Conservation (phyloP, 805 yeast species). For the Yarrowia deformans region DNA sequence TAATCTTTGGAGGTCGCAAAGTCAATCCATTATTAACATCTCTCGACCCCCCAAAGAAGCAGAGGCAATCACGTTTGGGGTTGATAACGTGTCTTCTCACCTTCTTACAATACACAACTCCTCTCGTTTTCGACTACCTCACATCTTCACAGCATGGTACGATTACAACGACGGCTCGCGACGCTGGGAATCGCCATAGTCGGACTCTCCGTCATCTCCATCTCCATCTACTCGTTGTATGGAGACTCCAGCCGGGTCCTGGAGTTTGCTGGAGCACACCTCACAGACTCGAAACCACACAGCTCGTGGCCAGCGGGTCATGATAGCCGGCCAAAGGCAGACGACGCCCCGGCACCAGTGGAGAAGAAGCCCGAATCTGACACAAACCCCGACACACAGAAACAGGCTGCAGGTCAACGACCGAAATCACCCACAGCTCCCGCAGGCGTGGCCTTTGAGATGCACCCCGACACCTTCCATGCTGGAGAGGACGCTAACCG, state of each 20-base stretch:
- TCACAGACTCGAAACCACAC: not conserved
- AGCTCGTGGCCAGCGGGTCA: not conserved
- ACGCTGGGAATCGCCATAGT: constrained; percentile 25
- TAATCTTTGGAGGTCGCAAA: not conserved
- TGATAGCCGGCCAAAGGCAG: not conserved
- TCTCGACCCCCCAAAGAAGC: constrained; percentile 1
- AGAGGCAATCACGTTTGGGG: constrained; percentile 16
- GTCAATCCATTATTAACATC: constrained; percentile 15
- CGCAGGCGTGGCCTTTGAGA: constrained; percentile 19
- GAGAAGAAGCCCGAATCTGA: not conserved
- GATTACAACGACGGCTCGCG: constrained; percentile 24
- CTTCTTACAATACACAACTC: too few relatives aligned
- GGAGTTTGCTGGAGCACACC: constrained; percentile 1
- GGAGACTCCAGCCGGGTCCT: constrained; percentile 16
- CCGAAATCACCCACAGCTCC: constrained; percentile 16
- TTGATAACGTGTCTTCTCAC: constrained; percentile 21
- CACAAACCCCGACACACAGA: not conserved
- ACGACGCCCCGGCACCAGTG: not conserved
- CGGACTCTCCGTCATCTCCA: constrained; percentile 6
- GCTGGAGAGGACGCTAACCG: constrained; percentile 25
- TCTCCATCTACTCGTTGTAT: constrained; percentile 25
- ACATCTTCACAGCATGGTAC: constrained; percentile 16
- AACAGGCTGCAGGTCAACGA: not conserved
- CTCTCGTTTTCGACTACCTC: not conserved
- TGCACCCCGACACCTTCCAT: constrained; percentile 33